Conservation (phyloP, 441 rosid species). For the Metrosideros polymorpha region DNA sequence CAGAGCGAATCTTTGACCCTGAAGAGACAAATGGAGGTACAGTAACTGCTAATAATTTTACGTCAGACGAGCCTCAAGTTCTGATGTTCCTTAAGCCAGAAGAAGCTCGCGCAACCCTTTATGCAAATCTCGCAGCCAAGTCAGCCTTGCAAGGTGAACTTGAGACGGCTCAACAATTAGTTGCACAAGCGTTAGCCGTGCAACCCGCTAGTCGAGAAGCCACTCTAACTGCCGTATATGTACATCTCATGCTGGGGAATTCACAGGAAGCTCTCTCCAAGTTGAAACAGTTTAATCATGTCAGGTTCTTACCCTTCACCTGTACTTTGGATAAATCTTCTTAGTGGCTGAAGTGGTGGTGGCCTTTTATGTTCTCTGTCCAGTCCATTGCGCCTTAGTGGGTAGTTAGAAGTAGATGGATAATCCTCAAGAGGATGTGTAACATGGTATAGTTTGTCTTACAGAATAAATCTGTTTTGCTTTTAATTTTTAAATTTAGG, state of each 20-base stretch:
- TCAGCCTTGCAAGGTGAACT: slow-evolving; percentile 70
- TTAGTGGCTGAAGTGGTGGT: slow-evolving; percentile 25
- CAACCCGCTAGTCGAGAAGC: slow-evolving; percentile 61
- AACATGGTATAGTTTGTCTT: slow-evolving; percentile 57
- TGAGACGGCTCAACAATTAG: slow-evolving; percentile 51
- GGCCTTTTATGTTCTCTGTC: slow-evolving; percentile 11
- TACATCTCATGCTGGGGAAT: slow-evolving; percentile 66
- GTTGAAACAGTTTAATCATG: slow-evolving; percentile 61
- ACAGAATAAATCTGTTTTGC: slow-evolving; percentile 27
- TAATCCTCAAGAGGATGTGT: slow-evolving; percentile 58
- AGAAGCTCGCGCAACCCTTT: slow-evolving; percentile 79
- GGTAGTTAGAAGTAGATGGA: slow-evolving; percentile 50
- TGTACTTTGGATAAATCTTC: slow-evolving; percentile 31
- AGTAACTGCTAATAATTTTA: slow-evolving; percentile 21
- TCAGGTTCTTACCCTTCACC: slow-evolving; percentile 50
- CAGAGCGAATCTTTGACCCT: slow-evolving; percentile 36
- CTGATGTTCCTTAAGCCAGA: slow-evolving; percentile 57
- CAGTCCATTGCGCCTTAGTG: slow-evolving; percentile 11
- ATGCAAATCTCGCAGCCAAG: slow-evolving; percentile 59
- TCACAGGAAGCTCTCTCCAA: slow-evolving; percentile 67
- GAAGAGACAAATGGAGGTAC: slow-evolving; percentile 53
- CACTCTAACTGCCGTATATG: slow-evolving; percentile 63
- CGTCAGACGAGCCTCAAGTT: slow-evolving; percentile 26
- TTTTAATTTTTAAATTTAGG: slow-evolving; percentile 27
- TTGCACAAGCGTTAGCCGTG: slow-evolving; percentile 39